These are phyloP conservation scores for Aspergillus luchuensis DNA, from an alignment of 2,329 filamentous ascomycete genomes.

Conservation along the genomic window DNA sequence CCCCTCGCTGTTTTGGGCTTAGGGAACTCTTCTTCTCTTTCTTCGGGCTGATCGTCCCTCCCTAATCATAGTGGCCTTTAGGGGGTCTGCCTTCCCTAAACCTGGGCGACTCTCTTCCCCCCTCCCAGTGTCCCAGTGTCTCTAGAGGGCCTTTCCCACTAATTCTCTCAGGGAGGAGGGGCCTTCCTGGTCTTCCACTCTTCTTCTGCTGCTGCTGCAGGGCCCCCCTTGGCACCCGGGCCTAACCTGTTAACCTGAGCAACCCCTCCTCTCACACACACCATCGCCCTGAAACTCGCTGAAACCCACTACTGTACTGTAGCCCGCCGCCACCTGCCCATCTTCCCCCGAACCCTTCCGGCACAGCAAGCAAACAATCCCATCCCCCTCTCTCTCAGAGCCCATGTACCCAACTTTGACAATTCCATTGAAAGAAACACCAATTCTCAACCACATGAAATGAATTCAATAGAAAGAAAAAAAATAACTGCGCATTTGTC, in stretches of 20 bases:
- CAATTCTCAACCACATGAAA: background rate
- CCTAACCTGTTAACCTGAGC: background rate
- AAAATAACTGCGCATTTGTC: background rate
- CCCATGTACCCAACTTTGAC: constrained; percentile 12
- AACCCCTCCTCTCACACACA: background rate
- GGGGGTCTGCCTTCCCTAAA: background rate
- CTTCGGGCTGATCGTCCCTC: background rate
- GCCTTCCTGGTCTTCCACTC: no score
- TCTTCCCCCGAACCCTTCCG: no score
- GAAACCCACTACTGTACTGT: constrained; percentile 10
- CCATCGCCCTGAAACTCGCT: constrained; percentile 5
- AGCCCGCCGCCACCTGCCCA: background rate
- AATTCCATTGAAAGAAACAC: constrained; percentile 12
- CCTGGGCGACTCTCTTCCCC: background rate
- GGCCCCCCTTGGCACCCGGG: background rate
- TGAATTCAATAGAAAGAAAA: background rate
- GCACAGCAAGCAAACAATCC: background rate
- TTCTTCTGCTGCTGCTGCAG: no score
- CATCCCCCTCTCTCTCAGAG: constrained; percentile 6
- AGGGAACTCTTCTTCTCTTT: constrained; percentile 6
- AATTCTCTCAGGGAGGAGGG: no score
- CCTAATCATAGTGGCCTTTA: background rate
- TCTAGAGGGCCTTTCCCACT: no score
- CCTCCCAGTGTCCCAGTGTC: background rate
- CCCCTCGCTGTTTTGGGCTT: constrained; percentile 24